Evolutionary conservation across 2,329 filamentous ascomycete genomes (phyloP).

Genomic region (Orbilia ellipsospora): DNA sequence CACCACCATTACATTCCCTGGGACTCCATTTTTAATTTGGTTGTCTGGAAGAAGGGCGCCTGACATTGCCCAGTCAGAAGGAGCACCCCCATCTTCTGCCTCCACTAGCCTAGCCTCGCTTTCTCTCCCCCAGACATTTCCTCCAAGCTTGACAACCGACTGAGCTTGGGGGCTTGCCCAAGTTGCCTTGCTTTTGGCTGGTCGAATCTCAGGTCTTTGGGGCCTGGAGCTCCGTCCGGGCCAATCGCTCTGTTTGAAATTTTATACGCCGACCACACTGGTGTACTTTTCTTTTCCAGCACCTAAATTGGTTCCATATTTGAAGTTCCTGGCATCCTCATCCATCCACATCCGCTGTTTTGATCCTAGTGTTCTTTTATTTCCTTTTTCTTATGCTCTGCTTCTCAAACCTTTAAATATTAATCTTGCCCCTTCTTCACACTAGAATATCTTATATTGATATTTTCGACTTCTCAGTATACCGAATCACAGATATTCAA

Average conservation of each 20-base stretch:
- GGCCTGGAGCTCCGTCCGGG: constrained; percentile 49
- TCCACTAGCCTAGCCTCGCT: constrained; percentile 27
- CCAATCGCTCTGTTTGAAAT: constrained; percentile 42
- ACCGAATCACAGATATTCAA: constrained; percentile 2
- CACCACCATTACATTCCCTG: constrained; percentile 42
- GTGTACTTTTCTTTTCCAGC: constrained; percentile 32
- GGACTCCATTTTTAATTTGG: constrained; percentile 33
- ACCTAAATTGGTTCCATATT: constrained; percentile 41
- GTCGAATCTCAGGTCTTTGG: constrained; percentile 11
- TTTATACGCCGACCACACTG: constrained; percentile 50
- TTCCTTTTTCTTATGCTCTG: constrained; percentile 22
- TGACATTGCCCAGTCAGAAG: constrained; percentile 52
- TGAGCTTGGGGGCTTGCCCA: constrained; percentile 17
- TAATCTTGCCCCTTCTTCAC: constrained; percentile 49
- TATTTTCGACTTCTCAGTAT: constrained; percentile 13
- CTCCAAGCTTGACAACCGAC: constrained; percentile 44
- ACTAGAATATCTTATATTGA: constrained; percentile 21
- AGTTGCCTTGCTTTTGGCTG: constrained; percentile 30
- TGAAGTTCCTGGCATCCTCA: constrained; percentile 19
- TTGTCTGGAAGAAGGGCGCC: constrained; percentile 36
- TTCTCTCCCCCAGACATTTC: constrained; percentile 29
- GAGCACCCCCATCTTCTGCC: constrained; percentile 42
- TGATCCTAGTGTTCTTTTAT: constrained; percentile 27
- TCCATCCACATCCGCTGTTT: constrained; percentile 32
- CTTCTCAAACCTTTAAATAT: constrained; percentile 47